Percentiles rank a stretch among this genome's conserved stretches.
phyloP scores from a whole-genome alignment of 495 filamentous ascomycete genomes.

The Lophium mytilinum region DNA sequence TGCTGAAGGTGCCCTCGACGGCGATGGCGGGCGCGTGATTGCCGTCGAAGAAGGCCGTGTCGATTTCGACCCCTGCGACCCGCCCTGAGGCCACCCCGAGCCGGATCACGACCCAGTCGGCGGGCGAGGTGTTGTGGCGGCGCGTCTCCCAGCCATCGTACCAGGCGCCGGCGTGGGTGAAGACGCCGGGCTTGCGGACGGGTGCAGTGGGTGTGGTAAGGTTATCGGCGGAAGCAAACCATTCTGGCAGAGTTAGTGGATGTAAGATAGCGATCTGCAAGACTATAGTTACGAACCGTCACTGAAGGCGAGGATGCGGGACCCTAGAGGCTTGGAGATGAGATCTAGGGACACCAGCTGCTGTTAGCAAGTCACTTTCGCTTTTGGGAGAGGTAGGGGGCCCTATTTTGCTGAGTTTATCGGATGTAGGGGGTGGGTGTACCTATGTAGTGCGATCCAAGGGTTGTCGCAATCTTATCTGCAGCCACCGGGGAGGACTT shows the following conservation, averaged over 20 bases:
- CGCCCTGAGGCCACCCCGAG: conserved; percentile 71
- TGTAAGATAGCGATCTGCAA: too few relatives aligned
- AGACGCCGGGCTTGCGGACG: conserved; percentile 69
- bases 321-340: conserved; percentile 64
- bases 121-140: conserved; percentile 68
- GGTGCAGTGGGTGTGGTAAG: conserved; percentile 68
- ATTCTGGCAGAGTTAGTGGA: conserved; percentile 41
- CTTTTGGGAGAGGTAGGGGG: neutral
- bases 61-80: conserved; percentile 73
- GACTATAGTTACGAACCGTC: conserved; percentile 35
- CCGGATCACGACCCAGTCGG: conserved; percentile 77
- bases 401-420: neutral
- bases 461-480: conserved; percentile 59
- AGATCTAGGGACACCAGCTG: conserved; percentile 49
- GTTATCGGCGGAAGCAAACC: conserved; percentile 77
- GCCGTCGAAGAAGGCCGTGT: conserved; percentile 79
- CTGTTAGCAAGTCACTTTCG: conserved; percentile 1
- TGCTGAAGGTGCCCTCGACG: conserved; percentile 63
- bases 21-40: conserved; percentile 80
- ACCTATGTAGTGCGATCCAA: conserved; percentile 64
- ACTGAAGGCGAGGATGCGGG: conserved; percentile 64
- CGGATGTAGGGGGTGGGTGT: conserved; percentile 4
- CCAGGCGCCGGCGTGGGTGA: conserved; percentile 82
- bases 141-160: conserved; percentile 95
- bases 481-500: conserved; percentile 18